phyloP scores from a whole-genome alignment of 495 filamentous ascomycete genomes.

The Hypomontagnella monticulosa region DNA sequence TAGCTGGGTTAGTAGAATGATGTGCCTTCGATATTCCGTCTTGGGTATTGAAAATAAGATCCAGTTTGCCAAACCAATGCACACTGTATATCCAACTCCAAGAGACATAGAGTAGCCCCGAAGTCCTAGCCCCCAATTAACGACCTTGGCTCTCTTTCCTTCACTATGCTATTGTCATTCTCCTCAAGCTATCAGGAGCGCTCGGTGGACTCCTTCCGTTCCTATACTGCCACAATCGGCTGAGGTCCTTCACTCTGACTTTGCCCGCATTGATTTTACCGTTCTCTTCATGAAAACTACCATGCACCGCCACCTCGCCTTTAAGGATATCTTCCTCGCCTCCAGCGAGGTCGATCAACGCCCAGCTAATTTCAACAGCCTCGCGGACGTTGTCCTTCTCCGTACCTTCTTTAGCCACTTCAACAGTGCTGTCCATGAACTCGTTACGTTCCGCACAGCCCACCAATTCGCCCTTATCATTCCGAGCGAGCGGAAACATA shows the following conservation, averaged over 20 bases:
- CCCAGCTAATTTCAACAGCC: slow-evolving; percentile 52
- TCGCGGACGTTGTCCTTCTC: slow-evolving; percentile 50
- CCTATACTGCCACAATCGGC: slow-evolving; percentile 77
- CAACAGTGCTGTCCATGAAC: slow-evolving; percentile 67
- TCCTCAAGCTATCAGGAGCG: slow-evolving; percentile 34
- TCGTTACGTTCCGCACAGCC: slow-evolving; percentile 55
- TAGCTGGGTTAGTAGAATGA: background rate
- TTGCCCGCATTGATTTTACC: slow-evolving; percentile 32
- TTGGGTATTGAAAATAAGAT: slow-evolving; percentile 4
- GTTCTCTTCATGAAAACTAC: slow-evolving; percentile 37
- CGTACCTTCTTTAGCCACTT: slow-evolving; percentile 50
- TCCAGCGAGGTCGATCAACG: slow-evolving; percentile 31
- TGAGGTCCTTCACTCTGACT: slow-evolving; percentile 72
- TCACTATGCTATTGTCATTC: slow-evolving; percentile 29
- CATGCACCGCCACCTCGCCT: slow-evolving; percentile 49
- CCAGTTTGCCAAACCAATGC: slow-evolving; percentile 7
- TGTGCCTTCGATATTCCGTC: background rate
- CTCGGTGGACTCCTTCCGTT: slow-evolving; percentile 69
- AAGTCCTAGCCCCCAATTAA: background rate
- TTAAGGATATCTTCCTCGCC: slow-evolving; percentile 29
- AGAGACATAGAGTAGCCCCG: background rate
- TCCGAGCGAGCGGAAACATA: slow-evolving; percentile 73
- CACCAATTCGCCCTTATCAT: slow-evolving; percentile 42
- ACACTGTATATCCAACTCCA: background rate
- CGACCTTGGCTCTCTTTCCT: background rate